Percentiles rank a stretch among this genome's conserved stretches.
Conservation (phyloP, 257 asterid species). For the Solanum sejunctum region DNA sequence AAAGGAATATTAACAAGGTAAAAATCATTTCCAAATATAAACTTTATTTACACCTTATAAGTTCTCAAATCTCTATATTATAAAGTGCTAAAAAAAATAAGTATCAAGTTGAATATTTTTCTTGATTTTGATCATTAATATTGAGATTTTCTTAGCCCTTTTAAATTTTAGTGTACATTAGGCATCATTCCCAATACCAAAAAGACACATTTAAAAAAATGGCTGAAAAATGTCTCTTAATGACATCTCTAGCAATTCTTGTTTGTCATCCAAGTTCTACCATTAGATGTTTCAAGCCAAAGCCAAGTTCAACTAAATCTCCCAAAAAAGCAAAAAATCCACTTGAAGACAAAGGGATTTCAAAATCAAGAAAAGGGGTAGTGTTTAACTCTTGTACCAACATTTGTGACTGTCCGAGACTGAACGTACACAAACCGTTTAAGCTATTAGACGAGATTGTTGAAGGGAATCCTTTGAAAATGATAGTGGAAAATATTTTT, state of each 20-base stretch:
- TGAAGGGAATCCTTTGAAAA: background rate
- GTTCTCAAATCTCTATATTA: background rate
- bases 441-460: background rate
- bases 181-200: background rate
- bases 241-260: conserved; percentile 5
- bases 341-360: background rate
- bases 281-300: conserved; percentile 8
- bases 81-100: background rate
- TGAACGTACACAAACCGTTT: background rate
- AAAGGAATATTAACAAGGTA: background rate
- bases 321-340: background rate
- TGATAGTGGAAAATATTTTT: background rate
- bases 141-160: background rate
- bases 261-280: conserved; percentile 4
- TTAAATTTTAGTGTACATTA: background rate
- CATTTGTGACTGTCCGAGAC: background rate
- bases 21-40: background rate
- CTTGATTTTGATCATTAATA: background rate
- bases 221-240: conserved; percentile 5
- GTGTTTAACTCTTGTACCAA: background rate
- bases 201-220: background rate
- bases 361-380: background rate
- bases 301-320: background rate
- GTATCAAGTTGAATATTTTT: background rate
- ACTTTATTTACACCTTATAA: background rate